These are phyloP conservation scores for Fusarium haematococcum DNA, from an alignment of 2,329 filamentous ascomycete species.

Conservation along the genomic window DNA sequence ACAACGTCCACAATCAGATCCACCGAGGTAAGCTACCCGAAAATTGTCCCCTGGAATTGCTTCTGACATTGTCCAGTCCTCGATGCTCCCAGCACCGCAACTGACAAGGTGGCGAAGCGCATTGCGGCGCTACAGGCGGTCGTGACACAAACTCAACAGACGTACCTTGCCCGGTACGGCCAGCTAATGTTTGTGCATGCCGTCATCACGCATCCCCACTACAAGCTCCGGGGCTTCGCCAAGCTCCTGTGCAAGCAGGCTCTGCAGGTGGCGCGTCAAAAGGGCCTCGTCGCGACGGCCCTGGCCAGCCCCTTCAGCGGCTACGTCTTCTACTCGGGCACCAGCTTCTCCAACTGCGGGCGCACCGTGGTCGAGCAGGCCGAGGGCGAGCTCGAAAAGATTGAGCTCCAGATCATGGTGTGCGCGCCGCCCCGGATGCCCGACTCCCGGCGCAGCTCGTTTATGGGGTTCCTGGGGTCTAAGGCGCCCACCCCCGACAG, in stretches of 20 bases:
- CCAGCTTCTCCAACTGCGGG: slow-evolving; percentile 35
- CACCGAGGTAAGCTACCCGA: slow-evolving; percentile 12
- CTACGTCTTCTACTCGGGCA: slow-evolving; percentile 38
- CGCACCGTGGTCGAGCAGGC: slow-evolving; percentile 31
- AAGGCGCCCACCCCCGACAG: slow-evolving; percentile 27
- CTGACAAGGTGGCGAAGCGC: slow-evolving; percentile 28
- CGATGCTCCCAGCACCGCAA: neutral
- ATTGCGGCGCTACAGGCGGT: slow-evolving; percentile 28
- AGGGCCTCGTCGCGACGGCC: slow-evolving; percentile 23
- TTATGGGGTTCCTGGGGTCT: slow-evolving; percentile 28
- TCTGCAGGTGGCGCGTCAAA: slow-evolving; percentile 29
- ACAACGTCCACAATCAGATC: slow-evolving; percentile 22
- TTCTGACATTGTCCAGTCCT: slow-evolving; percentile 13
- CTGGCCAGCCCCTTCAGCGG: slow-evolving; percentile 35
- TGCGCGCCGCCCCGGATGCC: slow-evolving; percentile 21
- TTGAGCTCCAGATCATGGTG: slow-evolving; percentile 37
- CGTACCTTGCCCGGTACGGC: slow-evolving; percentile 26
- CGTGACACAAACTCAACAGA: slow-evolving; percentile 34
- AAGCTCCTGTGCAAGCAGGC: slow-evolving; percentile 34
- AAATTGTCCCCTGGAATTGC: neutral
- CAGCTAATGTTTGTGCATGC: slow-evolving; percentile 37
- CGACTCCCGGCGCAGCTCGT: slow-evolving; percentile 29
- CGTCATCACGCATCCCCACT: slow-evolving; percentile 39
- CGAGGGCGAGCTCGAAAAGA: slow-evolving; percentile 26
- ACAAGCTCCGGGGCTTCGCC: slow-evolving; percentile 35